phyloP scores from a whole-genome alignment of 495 filamentous ascomycete species.

The Podospora pseudoanserina region DNA sequence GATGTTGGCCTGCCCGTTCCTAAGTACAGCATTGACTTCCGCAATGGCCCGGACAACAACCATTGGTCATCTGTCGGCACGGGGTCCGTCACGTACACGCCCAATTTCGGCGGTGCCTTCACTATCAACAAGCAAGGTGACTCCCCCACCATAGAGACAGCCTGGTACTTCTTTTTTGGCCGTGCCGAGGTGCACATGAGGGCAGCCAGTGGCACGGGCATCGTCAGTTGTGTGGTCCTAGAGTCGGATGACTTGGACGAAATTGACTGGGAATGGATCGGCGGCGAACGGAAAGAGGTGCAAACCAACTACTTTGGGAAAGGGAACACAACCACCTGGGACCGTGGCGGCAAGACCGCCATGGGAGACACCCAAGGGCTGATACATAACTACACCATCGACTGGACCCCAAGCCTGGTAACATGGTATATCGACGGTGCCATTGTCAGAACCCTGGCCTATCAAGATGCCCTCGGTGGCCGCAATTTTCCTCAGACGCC shows the following conservation, averaged over 20 bases:
- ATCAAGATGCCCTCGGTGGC: slow-evolving; percentile 54
- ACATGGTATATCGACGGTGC: slow-evolving; percentile 73
- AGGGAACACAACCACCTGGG: slow-evolving; percentile 68
- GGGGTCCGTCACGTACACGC: slow-evolving; percentile 52
- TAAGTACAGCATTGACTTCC: slow-evolving; percentile 56
- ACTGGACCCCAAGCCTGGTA: slow-evolving; percentile 71
- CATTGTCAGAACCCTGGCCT: slow-evolving; percentile 62
- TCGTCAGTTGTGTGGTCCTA: slow-evolving; percentile 78
- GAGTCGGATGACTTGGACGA: slow-evolving; percentile 88
- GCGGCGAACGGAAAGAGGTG: slow-evolving; percentile 58
- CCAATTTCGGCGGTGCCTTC: slow-evolving; percentile 61
- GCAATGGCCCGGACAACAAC: slow-evolving; percentile 53
- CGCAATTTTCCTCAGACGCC: slow-evolving; percentile 82
- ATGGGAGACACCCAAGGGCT: slow-evolving; percentile 56
- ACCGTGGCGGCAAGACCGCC: slow-evolving; percentile 63
- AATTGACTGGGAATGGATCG: slow-evolving; percentile 84
- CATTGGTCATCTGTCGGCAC: slow-evolving; percentile 61
- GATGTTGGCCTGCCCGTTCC: slow-evolving; percentile 16
- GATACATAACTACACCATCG: slow-evolving; percentile 77
- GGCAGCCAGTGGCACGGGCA: slow-evolving; percentile 61
- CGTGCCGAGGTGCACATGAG: slow-evolving; percentile 60
- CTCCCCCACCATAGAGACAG: slow-evolving; percentile 64
- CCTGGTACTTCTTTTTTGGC: slow-evolving; percentile 77
- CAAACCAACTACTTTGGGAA: slow-evolving; percentile 94
- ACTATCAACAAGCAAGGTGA: slow-evolving; percentile 69